These are phyloP conservation scores for Populus euphratica DNA, from an alignment of 345 rosid genomes.

Conservation along the genomic window DNA sequence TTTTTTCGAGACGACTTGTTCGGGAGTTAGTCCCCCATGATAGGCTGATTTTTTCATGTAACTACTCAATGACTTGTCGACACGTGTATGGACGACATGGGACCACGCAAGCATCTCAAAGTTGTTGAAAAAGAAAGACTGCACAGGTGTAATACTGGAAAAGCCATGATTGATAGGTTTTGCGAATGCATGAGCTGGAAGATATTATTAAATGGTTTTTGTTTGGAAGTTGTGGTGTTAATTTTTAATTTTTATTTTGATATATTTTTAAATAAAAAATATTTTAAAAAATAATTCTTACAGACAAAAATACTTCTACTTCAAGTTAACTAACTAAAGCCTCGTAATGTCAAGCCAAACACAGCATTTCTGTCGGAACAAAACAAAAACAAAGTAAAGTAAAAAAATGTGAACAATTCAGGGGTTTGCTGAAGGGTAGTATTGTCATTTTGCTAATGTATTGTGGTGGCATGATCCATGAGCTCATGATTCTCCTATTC, in stretches of 20 bases:
- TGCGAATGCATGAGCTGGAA: neutral
- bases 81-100: constrained; percentile 24
- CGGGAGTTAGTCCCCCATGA: neutral
- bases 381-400: too few relatives aligned
- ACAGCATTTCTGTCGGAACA: neutral
- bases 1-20: neutral
- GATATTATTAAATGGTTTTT: neutral
- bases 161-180: neutral
- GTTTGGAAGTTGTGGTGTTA: neutral
- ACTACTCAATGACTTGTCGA: neutral
- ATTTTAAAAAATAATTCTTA: too few relatives aligned
- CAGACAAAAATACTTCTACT: too few relatives aligned
- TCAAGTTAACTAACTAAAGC: neutral
- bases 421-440: neutral
- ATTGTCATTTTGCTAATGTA: neutral
- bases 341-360: neutral
- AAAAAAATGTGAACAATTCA: too few relatives aligned
- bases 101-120: constrained; percentile 4
- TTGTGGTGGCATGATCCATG: neutral
- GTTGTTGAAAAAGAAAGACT: neutral
- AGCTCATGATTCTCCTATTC: neutral
- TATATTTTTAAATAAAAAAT: too few relatives aligned
- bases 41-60: constrained; percentile 15
- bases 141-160: neutral
- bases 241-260: too few relatives aligned